Evolutionary conservation across 305 asterid species (phyloP).

Genomic region (Fraxinus ornus): DNA sequence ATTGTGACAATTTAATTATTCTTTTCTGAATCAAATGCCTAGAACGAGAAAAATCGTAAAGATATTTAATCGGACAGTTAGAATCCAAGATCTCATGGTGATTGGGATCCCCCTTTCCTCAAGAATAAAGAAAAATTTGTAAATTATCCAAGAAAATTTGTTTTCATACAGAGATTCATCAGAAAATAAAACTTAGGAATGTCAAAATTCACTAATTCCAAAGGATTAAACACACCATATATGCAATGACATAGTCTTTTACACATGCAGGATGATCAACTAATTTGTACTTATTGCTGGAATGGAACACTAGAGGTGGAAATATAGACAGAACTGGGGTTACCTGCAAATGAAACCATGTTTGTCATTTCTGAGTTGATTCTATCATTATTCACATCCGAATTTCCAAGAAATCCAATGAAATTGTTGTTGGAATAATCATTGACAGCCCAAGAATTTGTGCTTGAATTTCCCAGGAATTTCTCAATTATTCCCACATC

Average conservation of each 20-base stretch:
- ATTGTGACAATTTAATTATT: background rate
- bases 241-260: background rate
- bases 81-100: background rate
- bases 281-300: background rate
- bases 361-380: conserved; percentile 5
- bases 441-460: conserved; percentile 22
- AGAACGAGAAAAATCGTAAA: background rate
- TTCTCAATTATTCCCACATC: conserved; percentile 44
- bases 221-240: background rate
- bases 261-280: background rate
- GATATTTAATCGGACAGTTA: background rate
- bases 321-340: conserved; percentile 19
- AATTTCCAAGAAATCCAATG: conserved; percentile 22
- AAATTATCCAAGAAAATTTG: background rate
- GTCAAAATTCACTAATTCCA: background rate
- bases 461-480: conserved; percentile 21
- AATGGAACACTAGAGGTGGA: conserved; percentile 14
- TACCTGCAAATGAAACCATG: conserved; percentile 18
- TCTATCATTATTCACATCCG: conserved; percentile 10
- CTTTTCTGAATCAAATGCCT: background rate
- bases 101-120: background rate
- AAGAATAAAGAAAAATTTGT: background rate
- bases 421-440: conserved; percentile 12
- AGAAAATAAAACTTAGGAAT: background rate
- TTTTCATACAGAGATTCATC: background rate